Conservation (phyloP, 2,329 filamentous ascomycete species). For the Arthrobotrys iridis region DNA sequence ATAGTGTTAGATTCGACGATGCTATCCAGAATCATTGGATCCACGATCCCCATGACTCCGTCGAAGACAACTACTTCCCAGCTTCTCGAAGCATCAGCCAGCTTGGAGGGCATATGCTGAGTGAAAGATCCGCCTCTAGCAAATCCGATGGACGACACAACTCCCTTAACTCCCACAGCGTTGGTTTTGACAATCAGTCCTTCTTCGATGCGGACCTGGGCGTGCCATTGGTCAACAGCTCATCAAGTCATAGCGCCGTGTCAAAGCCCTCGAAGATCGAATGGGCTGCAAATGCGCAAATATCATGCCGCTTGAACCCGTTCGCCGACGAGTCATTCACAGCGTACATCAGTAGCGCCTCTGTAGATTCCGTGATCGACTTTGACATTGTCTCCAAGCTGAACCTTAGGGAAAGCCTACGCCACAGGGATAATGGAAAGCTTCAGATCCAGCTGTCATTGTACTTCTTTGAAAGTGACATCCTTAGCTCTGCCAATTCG, state of each 20-base stretch:
- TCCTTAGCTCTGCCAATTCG: constrained; percentile 10
- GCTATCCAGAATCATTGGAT: constrained; percentile 91
- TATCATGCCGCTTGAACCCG: constrained; percentile 85
- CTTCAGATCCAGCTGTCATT: constrained; percentile 40
- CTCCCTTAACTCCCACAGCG: constrained; percentile 78
- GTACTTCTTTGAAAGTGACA: constrained; percentile 45
- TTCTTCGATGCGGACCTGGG: constrained; percentile 68
- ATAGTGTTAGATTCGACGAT: constrained; percentile 97
- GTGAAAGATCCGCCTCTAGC: constrained; percentile 82
- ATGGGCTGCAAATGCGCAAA: constrained; percentile 91
- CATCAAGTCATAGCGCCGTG: constrained; percentile 79
- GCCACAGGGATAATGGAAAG: constrained; percentile 45
- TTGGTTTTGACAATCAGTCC: constrained; percentile 79
- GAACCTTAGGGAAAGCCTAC: constrained; percentile 44
- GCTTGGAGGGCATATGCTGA: constrained; percentile 80
- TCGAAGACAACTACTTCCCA: constrained; percentile 72
- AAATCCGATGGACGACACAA: constrained; percentile 89
- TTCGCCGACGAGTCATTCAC: constrained; percentile 74
- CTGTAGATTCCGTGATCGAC: constrained; percentile 85
- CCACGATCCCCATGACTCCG: constrained; percentile 81
- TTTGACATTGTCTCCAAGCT: constrained; percentile 51
- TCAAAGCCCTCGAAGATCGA: constrained; percentile 93
- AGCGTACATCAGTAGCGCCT: constrained; percentile 78
- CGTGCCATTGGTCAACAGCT: constrained; percentile 74
- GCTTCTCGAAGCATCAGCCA: constrained; percentile 81